Evolutionary conservation across 805 yeast genomes (phyloP).

Genomic region (Pichia gijzeniarum): DNA sequence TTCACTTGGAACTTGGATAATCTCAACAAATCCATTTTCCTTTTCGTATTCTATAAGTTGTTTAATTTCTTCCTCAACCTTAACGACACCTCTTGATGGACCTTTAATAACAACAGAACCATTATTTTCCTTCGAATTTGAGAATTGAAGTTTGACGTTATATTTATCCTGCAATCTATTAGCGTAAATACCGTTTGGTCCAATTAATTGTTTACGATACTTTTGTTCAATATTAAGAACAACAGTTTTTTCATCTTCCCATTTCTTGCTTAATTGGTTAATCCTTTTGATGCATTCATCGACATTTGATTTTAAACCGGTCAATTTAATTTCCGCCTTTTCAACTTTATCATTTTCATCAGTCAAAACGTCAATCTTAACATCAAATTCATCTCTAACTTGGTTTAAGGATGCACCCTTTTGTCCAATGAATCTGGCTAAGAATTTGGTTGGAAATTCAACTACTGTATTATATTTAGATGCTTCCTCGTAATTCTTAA

Average conservation of each 20-base stretch:
- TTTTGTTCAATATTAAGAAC: slow-evolving; percentile 66
- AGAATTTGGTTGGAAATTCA: slow-evolving; percentile 57
- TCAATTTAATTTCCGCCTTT: slow-evolving; percentile 48
- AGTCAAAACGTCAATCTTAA: slow-evolving; percentile 61
- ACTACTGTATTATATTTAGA: slow-evolving; percentile 39
- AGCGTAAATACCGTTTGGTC: slow-evolving; percentile 74
- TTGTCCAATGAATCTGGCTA: slow-evolving; percentile 84
- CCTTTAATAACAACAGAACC: slow-evolving; percentile 74
- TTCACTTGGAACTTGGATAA: slow-evolving; percentile 59
- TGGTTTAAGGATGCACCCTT: slow-evolving; percentile 70
- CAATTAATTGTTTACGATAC: slow-evolving; percentile 77
- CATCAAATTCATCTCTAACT: slow-evolving; percentile 66
- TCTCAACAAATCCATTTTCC: slow-evolving; percentile 69
- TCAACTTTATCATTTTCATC: slow-evolving; percentile 40
- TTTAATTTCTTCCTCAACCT: slow-evolving; percentile 75
- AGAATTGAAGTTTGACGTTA: slow-evolving; percentile 69
- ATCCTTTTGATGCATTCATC: slow-evolving; percentile 63
- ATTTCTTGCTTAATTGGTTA: slow-evolving; percentile 52
- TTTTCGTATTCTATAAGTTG: slow-evolving; percentile 82
- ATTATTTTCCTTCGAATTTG: slow-evolving; percentile 37
- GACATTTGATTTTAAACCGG: slow-evolving; percentile 75
- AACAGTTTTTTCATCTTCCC: slow-evolving; percentile 74
- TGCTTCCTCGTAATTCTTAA: slow-evolving; percentile 34
- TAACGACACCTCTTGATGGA: slow-evolving; percentile 82
- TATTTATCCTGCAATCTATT: slow-evolving; percentile 84